These are phyloP conservation scores for Eucalyptus albens DNA, from an alignment of 345 rosid species.

Conservation along the genomic window DNA sequence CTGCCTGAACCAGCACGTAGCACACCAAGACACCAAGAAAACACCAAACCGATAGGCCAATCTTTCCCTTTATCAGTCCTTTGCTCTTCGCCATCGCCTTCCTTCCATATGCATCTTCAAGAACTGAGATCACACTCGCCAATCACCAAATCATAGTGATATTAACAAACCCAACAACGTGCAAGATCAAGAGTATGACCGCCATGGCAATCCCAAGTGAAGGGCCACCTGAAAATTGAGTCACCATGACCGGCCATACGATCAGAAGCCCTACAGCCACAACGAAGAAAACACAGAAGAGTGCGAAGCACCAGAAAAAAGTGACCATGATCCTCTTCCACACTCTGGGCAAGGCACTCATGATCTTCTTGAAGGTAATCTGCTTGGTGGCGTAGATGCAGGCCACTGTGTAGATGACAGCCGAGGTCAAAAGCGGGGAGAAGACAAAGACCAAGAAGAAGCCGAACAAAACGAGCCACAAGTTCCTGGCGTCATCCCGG, in stretches of 20 bases:
- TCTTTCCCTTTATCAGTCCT: conserved; percentile 29
- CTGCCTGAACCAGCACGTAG: neutral
- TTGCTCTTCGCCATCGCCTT: conserved; percentile 27
- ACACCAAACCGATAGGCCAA: neutral
- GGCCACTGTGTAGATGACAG: too few species aligned
- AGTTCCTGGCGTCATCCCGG: too few species aligned
- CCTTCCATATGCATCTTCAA: conserved; percentile 31
- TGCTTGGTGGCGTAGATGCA: too few species aligned
- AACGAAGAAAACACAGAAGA: accelerated
- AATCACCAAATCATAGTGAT: conserved; percentile 25
- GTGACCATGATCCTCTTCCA: too few species aligned
- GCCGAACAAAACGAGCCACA: accelerated
- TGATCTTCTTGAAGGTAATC: too few species aligned
- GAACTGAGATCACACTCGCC: conserved; percentile 37
- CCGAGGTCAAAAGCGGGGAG: accelerated
- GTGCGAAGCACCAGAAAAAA: too few species aligned
- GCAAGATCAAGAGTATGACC: neutral
- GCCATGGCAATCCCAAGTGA: accelerated
- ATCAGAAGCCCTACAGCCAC: accelerated
- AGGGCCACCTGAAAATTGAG: too few species aligned
- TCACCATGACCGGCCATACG: neutral
- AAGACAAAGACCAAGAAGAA: too few species aligned
- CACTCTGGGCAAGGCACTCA: accelerated
- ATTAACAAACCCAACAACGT: conserved; percentile 11
- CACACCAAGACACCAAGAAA: neutral